These are phyloP conservation scores for Stropharia rugosoannulata DNA, from an alignment of 768 basidiomycete species.

Conservation along the genomic window DNA sequence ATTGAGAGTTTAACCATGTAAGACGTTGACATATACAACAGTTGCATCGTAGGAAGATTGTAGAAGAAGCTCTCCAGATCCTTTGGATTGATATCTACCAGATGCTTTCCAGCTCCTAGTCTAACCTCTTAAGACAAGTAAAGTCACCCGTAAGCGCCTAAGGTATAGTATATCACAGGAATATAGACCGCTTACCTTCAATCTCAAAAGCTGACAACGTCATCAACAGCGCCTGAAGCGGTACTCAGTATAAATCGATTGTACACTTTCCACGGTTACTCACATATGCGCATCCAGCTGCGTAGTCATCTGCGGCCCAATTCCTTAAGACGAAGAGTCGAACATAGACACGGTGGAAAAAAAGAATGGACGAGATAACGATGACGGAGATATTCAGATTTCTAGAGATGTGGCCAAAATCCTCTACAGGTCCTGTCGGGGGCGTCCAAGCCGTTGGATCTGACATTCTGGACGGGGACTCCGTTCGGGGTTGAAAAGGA, in stretches of 20 bases:
- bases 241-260: neutral
- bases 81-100: neutral
- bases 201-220: neutral
- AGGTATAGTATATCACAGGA: neutral
- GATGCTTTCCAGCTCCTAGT: slow-evolving; percentile 1
- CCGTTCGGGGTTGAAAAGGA: no score
- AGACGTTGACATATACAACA: slow-evolving; percentile 1
- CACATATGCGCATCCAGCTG: neutral
- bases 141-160: neutral
- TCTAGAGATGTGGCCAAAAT: neutral
- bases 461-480: no score
- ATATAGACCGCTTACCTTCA: neutral
- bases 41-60: slow-evolving; percentile 4
- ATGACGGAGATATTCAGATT: slow-evolving; percentile 2
- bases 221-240: neutral
- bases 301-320: slow-evolving; percentile 2
- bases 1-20: slow-evolving; percentile 1
- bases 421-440: neutral
- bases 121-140: neutral
- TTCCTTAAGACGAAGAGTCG: neutral
- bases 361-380: neutral
- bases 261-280: neutral
- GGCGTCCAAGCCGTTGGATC: neutral
- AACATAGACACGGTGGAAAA: slow-evolving; percentile 2
- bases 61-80: neutral